Evolutionary conservation across 2,329 filamentous ascomycete species (phyloP), one percentile per base, ranked within the genome.

Genomic region (Aaosphaeria pasadenensis): DNA sequence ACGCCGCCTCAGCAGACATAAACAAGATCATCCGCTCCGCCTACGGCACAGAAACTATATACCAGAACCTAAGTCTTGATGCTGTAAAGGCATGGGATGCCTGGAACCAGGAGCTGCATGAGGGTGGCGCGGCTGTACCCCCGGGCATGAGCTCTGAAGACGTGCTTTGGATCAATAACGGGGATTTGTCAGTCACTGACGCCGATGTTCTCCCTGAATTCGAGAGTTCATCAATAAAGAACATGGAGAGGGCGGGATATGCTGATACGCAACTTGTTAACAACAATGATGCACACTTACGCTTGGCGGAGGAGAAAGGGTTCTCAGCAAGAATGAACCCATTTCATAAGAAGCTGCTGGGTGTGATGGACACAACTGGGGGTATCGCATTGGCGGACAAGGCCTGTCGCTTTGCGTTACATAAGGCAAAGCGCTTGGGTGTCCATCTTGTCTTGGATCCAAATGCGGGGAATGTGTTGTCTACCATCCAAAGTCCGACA

Each of bases 301-400:
- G 68, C 4, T 49, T 66, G 5, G 57, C 51, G 5, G 64, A 31
- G 24, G 17, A 11, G 5, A 17, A 29, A 40, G 46, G 41, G 5
- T 36, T 31, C 7, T 31, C 17, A 13, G 30, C 62, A 42, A 64
- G 60, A 5, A 54, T 76, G 30, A 63, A 75, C 49, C 67, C 74
- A 0, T 74, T 78, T 49, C 58, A 61, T 5, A 54, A 65, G n/a
- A 11, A 7, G 4, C 56, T 63, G 30, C 50, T 67, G 4, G 77
- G 72, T 0, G 66, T 77, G 1, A 61, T 79, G 0, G 77, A 80
- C 44, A 72, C 69, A 1, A 74, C 68, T 0, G 77, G 74, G 11
- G 78, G 78, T 4, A 69, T 75, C 29, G 70, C 70, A 2, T 54
- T 70, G 11, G 77, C 77, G 0, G 73, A 77, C 46, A 76, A 75